Percentiles rank a stretch among this genome's conserved stretches.
These are phyloP conservation scores for Cylindrodendrum hubeiense DNA, from an alignment of 2,329 filamentous ascomycete genomes.

Conservation along the genomic window DNA sequence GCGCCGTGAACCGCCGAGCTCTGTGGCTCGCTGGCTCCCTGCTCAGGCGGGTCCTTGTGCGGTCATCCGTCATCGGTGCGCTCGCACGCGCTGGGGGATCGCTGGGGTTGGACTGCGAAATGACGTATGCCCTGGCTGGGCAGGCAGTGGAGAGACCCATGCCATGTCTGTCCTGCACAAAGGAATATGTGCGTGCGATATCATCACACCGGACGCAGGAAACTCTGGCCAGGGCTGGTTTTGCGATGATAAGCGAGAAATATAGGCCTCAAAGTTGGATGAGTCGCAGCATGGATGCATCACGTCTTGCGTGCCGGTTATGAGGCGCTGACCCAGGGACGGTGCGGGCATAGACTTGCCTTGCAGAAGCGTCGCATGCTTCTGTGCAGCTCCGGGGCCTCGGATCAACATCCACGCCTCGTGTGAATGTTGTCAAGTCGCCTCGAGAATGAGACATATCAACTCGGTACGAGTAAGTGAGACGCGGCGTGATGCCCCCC, in stretches of 20 bases:
- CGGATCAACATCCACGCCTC: not conserved
- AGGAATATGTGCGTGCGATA: constrained; percentile 5
- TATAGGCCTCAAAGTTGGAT: not conserved
- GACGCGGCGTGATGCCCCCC: not conserved
- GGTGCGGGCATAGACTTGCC: not conserved
- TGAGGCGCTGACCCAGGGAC: not conserved
- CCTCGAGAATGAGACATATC: constrained; percentile 10
- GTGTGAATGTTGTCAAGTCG: not conserved
- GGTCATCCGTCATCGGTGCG: constrained; percentile 13
- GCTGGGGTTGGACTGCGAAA: constrained; percentile 37
- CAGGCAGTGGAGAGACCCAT: constrained; percentile 23
- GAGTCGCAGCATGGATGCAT: not conserved
- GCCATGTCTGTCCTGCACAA: not conserved
- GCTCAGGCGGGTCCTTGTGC: constrained; percentile 12
- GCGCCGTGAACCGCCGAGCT: not conserved
- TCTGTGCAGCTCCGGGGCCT: not conserved
- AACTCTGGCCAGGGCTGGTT: not conserved
- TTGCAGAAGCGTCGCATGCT: not conserved
- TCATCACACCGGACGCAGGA: constrained; percentile 7
- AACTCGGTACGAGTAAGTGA: not conserved
- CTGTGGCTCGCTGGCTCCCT: constrained; percentile 1
- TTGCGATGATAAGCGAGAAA: not conserved
- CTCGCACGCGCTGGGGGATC: constrained; percentile 28
- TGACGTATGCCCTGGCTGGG: constrained; percentile 41
- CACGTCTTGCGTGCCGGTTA: not conserved